Percentiles rank a stretch among this genome's conserved stretches.
phyloP scores from a whole-genome alignment of 1,284 basidiomycete species.

The Tilletia setariae region DNA sequence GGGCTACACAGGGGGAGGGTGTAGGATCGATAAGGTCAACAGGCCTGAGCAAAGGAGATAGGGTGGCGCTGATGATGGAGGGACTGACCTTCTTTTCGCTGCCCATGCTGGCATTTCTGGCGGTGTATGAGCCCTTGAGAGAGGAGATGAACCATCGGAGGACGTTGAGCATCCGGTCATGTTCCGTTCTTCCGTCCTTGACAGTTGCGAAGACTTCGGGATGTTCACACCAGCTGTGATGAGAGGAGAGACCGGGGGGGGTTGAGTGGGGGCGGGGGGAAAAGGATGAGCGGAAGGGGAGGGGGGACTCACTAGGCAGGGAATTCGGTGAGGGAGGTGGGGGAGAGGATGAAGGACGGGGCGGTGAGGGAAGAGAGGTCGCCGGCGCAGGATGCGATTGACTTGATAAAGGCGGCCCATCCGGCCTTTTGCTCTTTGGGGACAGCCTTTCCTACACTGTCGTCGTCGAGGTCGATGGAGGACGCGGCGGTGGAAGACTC shows the following conservation, averaged over 20 bases:
- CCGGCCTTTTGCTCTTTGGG: constrained; percentile 44
- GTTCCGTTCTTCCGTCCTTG: constrained; percentile 40
- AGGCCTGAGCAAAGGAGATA: too few species aligned
- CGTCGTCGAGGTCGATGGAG: constrained; percentile 16
- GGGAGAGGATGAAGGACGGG: constrained; percentile 63
- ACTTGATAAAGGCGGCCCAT: constrained; percentile 45
- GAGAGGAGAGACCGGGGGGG: neutral
- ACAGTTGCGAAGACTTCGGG: constrained; percentile 44
- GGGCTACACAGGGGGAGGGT: constrained; percentile 59
- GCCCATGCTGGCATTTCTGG: constrained; percentile 60
- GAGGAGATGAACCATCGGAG: constrained; percentile 60
- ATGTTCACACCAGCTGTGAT: constrained; percentile 50
- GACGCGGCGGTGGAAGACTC: neutral
- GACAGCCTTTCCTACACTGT: constrained; percentile 17
- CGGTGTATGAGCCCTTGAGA: constrained; percentile 87
- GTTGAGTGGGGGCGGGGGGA: too few species aligned
- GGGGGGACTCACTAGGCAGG: constrained; percentile 35
- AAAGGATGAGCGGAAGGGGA: too few species aligned
- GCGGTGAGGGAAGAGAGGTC: constrained; percentile 92
- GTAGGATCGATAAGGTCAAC: neutral
- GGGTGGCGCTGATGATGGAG: neutral
- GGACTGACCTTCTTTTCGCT: constrained; percentile 85
- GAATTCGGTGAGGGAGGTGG: constrained; percentile 51
- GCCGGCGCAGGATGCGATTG: constrained; percentile 59
- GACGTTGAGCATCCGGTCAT: constrained; percentile 51